These are phyloP conservation scores for Umbellularia californica DNA, from an alignment of 164 flowering plant species.

Conservation along the genomic window DNA sequence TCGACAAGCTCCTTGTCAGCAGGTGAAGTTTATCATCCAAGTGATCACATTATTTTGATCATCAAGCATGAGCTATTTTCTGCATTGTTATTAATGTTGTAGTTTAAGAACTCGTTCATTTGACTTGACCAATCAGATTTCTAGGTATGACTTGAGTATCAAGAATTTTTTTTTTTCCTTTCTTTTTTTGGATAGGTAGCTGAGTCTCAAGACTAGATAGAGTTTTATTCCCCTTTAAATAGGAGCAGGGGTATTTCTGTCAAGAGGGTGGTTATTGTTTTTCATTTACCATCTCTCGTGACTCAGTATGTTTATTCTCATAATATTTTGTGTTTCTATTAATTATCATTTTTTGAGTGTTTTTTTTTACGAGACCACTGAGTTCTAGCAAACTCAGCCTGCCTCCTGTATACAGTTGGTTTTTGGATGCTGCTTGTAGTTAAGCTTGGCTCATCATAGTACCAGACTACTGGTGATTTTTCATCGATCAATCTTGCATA, in stretches of 20 bases:
- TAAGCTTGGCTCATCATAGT: not conserved
- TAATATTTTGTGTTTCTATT: too few relatives aligned
- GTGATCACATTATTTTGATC: not conserved
- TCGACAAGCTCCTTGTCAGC: conserved; percentile 14
- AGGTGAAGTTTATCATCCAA: conserved; percentile 15
- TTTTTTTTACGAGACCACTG: too few relatives aligned
- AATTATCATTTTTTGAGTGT: too few relatives aligned
- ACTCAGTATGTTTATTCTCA: too few relatives aligned
- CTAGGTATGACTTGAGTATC: not conserved
- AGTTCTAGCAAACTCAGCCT: too few relatives aligned
- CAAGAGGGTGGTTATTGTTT: too few relatives aligned
- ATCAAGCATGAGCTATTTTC: not conserved
- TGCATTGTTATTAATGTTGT: not conserved
- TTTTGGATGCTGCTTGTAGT: not conserved
- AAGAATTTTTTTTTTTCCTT: not conserved
- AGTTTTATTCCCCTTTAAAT: too few relatives aligned
- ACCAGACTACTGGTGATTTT: not conserved
- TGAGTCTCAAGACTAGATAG: too few relatives aligned
- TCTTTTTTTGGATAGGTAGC: too few relatives aligned
- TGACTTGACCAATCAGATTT: not conserved
- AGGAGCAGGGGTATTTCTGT: too few relatives aligned
- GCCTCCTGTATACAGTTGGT: not conserved
- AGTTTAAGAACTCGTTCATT: too few relatives aligned
- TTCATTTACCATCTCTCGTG: too few relatives aligned
- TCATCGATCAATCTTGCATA: not conserved